These are phyloP conservation scores for Coccomyxa sp. DNA, from an alignment of 139 green algal species.

Conservation along the genomic window DNA sequence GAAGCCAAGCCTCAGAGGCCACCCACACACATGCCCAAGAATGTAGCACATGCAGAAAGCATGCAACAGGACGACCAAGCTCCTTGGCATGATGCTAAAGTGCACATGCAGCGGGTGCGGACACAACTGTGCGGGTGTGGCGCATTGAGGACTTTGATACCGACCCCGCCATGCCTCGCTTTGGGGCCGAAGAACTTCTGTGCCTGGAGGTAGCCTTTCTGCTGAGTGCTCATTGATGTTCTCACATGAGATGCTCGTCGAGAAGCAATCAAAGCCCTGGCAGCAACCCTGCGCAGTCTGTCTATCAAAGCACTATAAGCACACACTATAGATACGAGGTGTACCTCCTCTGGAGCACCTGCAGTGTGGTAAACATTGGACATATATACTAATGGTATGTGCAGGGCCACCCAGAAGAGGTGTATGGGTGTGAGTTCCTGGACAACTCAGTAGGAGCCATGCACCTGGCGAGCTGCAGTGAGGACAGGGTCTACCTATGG, in stretches of 20 bases:
- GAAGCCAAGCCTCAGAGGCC: too few species aligned
- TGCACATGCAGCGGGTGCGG: slow-evolving; percentile 17
- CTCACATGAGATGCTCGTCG: not conserved
- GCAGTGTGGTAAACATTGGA: too few species aligned
- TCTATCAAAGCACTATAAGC: too few species aligned
- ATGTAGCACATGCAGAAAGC: too few species aligned
- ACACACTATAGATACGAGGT: too few species aligned
- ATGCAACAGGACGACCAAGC: too few species aligned
- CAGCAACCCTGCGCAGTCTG: not conserved
- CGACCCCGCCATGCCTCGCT: not conserved
- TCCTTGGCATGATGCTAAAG: too few species aligned
- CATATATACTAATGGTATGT: too few species aligned
- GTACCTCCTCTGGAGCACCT: too few species aligned
- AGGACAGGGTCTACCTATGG: slow-evolving; percentile 9
- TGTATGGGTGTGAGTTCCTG: slow-evolving; percentile 27
- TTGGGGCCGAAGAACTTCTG: not conserved
- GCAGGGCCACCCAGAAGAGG: slow-evolving; percentile 21
- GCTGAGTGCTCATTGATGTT: not conserved
- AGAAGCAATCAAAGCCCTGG: not conserved
- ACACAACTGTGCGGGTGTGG: slow-evolving; percentile 19
- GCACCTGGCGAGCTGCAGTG: slow-evolving; percentile 10
- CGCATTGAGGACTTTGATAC: not conserved
- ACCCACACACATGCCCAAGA: too few species aligned
- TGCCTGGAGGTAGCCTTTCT: not conserved
- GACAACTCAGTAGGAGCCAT: not conserved